Base-by-base conservation (phyloP, 1,139 yeast species). In the Yamadazyma dendronema region DNA sequence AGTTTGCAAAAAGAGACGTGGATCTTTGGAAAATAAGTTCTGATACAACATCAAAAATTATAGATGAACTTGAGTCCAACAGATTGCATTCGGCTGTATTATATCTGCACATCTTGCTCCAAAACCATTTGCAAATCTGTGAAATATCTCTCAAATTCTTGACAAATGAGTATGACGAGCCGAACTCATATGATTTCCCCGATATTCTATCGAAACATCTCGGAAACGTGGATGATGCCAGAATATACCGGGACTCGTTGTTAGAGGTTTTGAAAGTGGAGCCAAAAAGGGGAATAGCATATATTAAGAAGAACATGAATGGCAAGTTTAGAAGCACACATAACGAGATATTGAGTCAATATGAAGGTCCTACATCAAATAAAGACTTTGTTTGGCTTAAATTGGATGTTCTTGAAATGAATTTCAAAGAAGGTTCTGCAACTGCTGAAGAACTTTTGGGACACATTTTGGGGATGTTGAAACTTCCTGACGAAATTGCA, bases 321-420 rank as follows among this genome's bases (percentile, higher is more conserved):
- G 48, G 52, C n/a, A 52, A 49, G 24, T 62, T 57, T 36, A 57
- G 53, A 29, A 48, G 47, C 2, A 56, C 61, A 5, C 70, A 69
- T 39, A 53, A 53, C 32, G 53, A 50, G 7, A 62, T 71, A 10
- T 50, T 69, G 52, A 52, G 55, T 30, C 68, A 65, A 28, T 43
- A 65, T 2, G 19, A 42, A 13, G 42, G 35, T n/a, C 38, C 43
- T 40, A 35, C 51, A 2, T 50, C 55, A 14, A 56, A 54, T 32
- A 40, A 52, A 4, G 62, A 53, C 26, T 59, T 64, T 38, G 46
- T 60, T 1, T 37, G 53, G 3, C 53, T 68, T 9, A 65, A 62
- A 33, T 54, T 67, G 17, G 74, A 70, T 32, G 60, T 62, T 33
- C 46, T 67, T 23, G 75, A 70, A 43, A 54, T 61, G 13, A 43